phyloP scores from a whole-genome alignment of 257 asterid genomes.

The Solanum arcanum region DNA sequence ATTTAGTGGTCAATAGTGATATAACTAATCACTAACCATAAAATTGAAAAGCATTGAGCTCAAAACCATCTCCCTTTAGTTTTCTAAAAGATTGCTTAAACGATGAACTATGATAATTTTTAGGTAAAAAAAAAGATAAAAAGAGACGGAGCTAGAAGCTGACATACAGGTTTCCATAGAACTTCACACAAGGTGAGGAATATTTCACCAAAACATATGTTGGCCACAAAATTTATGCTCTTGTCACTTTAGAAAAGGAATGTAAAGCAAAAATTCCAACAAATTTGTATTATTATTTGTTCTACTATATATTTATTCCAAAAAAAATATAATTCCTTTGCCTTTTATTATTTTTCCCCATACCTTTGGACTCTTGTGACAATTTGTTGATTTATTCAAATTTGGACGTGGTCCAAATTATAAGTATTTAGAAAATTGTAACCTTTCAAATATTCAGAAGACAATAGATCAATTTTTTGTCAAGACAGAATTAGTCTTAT shows the following conservation, averaged over 20 bases:
- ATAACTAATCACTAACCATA: neutral
- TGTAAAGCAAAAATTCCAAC: neutral
- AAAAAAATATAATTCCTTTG: conserved; percentile 13
- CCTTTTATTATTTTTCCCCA: neutral
- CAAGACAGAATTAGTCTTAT: neutral
- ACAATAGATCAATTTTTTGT: neutral
- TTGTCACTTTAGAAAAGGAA: conserved; percentile 7
- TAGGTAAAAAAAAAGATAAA: neutral
- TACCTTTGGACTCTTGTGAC: neutral
- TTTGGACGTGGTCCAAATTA: conserved; percentile 25
- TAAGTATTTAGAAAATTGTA: conserved; percentile 2
- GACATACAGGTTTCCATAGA: neutral
- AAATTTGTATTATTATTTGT: neutral
- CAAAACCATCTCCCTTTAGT: neutral
- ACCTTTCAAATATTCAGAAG: conserved; percentile 6
- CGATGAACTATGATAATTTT: neutral
- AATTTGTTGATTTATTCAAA: conserved; percentile 10
- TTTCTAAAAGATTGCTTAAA: neutral
- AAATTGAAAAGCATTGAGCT: neutral
- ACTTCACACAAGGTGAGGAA: conserved; percentile 57
- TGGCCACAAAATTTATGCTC: conserved; percentile 1
- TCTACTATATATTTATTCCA: neutral
- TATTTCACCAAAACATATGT: conserved; percentile 31
- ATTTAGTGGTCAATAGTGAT: neutral
- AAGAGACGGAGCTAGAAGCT: neutral